Evolutionary conservation across 352 stramenopile genomes (phyloP).

Genomic region (Phytophthora kernoviae): DNA sequence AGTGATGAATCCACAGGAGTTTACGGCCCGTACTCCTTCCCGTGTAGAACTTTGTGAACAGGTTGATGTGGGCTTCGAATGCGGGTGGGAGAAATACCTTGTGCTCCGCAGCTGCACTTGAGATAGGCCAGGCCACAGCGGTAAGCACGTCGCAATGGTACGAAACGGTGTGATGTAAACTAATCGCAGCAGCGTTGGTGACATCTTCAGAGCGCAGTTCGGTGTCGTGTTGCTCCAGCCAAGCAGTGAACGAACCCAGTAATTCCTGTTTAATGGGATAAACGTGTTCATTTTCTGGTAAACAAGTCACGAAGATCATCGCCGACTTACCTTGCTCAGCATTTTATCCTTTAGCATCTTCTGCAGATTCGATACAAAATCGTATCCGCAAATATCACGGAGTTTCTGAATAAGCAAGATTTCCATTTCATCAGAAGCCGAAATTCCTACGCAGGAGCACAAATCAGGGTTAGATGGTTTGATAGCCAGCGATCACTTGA

Average conservation of each 20-base stretch:
- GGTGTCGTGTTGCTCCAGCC: constrained; percentile 70
- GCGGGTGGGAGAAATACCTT: constrained; percentile 62
- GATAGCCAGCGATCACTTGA: background rate
- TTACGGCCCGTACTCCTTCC: constrained; percentile 76
- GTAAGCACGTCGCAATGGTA: constrained; percentile 87
- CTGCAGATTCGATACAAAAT: constrained; percentile 89
- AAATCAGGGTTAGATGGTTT: constrained; percentile 3
- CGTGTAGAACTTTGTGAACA: constrained; percentile 88
- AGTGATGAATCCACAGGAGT: constrained; percentile 78
- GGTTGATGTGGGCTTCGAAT: constrained; percentile 61
- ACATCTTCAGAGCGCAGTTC: constrained; percentile 42
- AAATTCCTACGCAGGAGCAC: constrained; percentile 41
- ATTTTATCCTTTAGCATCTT: constrained; percentile 91
- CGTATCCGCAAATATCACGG: constrained; percentile 81
- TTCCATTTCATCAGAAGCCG: constrained; percentile 78
- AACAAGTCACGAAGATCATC: background rate
- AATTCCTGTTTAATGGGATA: constrained; percentile 51
- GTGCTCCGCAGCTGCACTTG: constrained; percentile 52
- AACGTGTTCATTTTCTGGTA: background rate
- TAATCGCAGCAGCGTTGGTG: constrained; percentile 47
- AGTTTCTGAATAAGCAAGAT: constrained; percentile 83
- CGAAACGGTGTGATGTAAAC: constrained; percentile 57
- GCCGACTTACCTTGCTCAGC: constrained; percentile 68
- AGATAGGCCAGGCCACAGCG: constrained; percentile 85
- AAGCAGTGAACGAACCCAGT: constrained; percentile 64